Conservation (phyloP, 2,329 filamentous ascomycete species). For the Cladosporium sp. region DNA sequence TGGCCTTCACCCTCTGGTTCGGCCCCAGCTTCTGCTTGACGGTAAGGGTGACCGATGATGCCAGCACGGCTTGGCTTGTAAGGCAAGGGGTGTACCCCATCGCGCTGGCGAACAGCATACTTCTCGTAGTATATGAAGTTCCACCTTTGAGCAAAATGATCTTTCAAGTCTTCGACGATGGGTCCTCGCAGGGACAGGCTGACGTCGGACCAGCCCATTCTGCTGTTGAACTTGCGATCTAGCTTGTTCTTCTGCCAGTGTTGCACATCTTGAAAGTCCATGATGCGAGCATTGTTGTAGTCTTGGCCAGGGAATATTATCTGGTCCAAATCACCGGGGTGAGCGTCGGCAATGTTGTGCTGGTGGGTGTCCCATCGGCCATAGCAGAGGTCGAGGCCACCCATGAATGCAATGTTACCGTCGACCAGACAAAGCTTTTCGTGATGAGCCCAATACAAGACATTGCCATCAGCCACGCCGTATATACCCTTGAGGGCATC, state of each 20-base stretch:
- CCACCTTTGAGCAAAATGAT: slow-evolving; percentile 83
- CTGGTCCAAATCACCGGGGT: slow-evolving; percentile 69
- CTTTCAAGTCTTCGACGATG: slow-evolving; percentile 68
- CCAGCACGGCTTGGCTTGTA: slow-evolving; percentile 33
- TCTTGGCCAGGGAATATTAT: slow-evolving; percentile 87
- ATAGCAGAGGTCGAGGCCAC: slow-evolving; percentile 80
- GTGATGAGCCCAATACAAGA: slow-evolving; percentile 90
- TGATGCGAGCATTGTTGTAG: slow-evolving; percentile 82
- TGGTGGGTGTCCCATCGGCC: slow-evolving; percentile 81
- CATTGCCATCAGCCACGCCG: slow-evolving; percentile 73
- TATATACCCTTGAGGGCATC: slow-evolving; percentile 77
- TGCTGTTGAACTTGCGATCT: slow-evolving; percentile 63
- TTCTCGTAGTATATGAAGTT: slow-evolving; percentile 87
- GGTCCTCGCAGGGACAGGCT: slow-evolving; percentile 71
- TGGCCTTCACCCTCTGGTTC: slow-evolving; percentile 26
- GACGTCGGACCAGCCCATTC: slow-evolving; percentile 93
- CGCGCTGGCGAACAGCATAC: slow-evolving; percentile 58
- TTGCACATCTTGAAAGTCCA: slow-evolving; percentile 75
- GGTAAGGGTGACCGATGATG: slow-evolving; percentile 31
- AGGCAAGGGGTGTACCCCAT: slow-evolving; percentile 42
- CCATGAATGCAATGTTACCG: slow-evolving; percentile 80
- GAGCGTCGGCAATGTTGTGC: slow-evolving; percentile 80
- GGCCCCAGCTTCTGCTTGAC: slow-evolving; percentile 21
- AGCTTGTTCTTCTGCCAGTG: slow-evolving; percentile 86
- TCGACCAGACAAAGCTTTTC: slow-evolving; percentile 87